Base-by-base conservation (phyloP, 1,284 basidiomycete genomes). In the Singerocomus rubriflavus region DNA sequence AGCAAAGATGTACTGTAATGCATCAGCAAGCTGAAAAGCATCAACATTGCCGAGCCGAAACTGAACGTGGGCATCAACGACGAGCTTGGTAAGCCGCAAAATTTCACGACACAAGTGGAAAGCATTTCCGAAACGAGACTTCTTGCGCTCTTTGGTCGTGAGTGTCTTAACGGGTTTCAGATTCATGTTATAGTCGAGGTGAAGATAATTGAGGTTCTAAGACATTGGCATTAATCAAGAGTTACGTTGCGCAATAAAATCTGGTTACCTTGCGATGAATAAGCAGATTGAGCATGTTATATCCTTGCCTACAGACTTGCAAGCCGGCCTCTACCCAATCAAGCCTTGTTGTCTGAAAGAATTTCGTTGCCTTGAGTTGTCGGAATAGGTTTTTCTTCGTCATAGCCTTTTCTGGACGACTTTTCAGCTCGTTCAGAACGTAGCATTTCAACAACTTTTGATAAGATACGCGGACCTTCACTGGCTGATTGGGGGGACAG, bases 301-400 rank as follows among this genome's bases (percentile, higher is more conserved):
- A 99, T 31, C 96, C 96, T 69, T 99, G 97, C 59, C 96, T 78
- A 73, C 94, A 97, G 49, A 99, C 97, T 73, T 99, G 97, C 55
- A 99, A 75, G 64, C 97, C 97, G 4, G 96, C 97, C 71, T 99
- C 97, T 30, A 99, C 96, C 97, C 97, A 99, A 71, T 99, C 97
- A 61, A 99, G 75, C 57, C 84, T 92, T 7, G 97, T 99, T 17
- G 90, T 92, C 76, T 99, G 97, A 86, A 99, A 99, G 77, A 99
- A 99, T 73, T 99, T 99, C 54, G 97, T 99, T 40, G 91, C 89
- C 74, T 98, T 98, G 52, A 99, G 78, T 68, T 95, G 92, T 52
- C 91, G 81, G 80, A 99, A 96, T 45, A 99, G 68, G 66, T 97
- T 97, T 75, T 97, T 96, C 81, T 96, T 98, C 59, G 91, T 91